Conservation (phyloP, 768 basidiomycete species). For the Amanita muscaria region DNA sequence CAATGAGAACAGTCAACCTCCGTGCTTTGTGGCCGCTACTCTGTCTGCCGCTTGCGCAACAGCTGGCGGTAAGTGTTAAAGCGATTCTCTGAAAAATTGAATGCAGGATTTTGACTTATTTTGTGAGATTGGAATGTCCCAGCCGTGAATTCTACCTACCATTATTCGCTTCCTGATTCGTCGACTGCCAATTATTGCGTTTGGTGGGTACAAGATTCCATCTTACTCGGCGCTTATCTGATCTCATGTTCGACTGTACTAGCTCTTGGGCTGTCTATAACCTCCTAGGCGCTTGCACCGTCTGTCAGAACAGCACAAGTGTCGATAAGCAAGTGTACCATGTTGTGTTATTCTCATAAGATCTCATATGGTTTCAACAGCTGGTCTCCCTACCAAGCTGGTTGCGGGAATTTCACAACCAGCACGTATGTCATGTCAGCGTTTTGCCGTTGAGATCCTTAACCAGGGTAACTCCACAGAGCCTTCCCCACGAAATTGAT, state of each 20-base stretch:
- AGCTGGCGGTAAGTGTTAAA: constrained; percentile 2
- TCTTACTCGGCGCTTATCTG: not conserved
- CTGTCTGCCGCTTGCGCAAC: not conserved
- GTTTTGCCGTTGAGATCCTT: too few relatives aligned
- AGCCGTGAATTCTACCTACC: not conserved
- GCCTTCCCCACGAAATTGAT: constrained; percentile 1
- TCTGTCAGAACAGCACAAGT: not conserved
- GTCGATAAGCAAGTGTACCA: not conserved
- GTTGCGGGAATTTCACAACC: not conserved
- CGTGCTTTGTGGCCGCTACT: not conserved
- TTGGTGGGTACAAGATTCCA: not conserved
- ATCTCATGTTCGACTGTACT: too few relatives aligned
- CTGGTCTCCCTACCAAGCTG: not conserved
- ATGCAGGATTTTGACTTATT: too few relatives aligned
- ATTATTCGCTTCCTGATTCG: not conserved
- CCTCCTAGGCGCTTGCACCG: constrained; percentile 4
- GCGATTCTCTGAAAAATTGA: not conserved
- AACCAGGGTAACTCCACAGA: too few relatives aligned
- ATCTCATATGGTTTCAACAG: not conserved
- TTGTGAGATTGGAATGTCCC: constrained; percentile 6
- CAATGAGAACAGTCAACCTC: not conserved
- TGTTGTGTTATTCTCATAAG: not conserved
- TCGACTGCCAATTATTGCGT: constrained; percentile 2
- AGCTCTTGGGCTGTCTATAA: constrained; percentile 9
- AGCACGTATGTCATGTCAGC: not conserved